These are phyloP conservation scores for Trichoderma sp. DNA, from an alignment of 2,329 filamentous ascomycete species.

Conservation along the genomic window DNA sequence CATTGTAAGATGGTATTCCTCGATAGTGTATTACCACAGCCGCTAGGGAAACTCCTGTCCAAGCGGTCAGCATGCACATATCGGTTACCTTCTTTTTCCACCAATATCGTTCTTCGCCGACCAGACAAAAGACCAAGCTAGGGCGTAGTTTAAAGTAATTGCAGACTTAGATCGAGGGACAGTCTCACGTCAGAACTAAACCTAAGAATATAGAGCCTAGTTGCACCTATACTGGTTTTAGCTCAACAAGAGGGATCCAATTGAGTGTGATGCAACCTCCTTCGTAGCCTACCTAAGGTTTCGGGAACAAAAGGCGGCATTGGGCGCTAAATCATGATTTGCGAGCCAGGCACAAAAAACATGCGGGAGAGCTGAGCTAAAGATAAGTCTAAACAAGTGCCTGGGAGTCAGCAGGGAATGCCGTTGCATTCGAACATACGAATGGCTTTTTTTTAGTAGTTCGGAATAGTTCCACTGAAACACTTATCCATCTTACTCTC, in stretches of 20 bases:
- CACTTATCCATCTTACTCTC: background rate
- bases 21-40: background rate
- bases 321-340: background rate
- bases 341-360: background rate
- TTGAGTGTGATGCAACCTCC: background rate
- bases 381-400: background rate
- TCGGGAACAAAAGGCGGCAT: background rate
- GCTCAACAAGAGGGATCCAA: background rate
- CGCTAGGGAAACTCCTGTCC: background rate
- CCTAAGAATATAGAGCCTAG: background rate
- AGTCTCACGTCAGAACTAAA: slow-evolving; percentile 4
- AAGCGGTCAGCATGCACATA: background rate
- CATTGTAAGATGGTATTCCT: background rate
- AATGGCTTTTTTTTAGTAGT: background rate
- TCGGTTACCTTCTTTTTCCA: background rate
- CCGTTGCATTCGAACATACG: background rate
- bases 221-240: background rate
- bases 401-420: background rate
- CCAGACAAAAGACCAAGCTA: background rate
- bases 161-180: background rate
- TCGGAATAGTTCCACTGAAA: background rate
- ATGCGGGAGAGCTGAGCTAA: background rate
- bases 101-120: background rate
- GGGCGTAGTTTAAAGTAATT: background rate
- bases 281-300: background rate